Base-by-base conservation (phyloP, 257 asterid species). In the Nyctanthes arbortristis region DNA sequence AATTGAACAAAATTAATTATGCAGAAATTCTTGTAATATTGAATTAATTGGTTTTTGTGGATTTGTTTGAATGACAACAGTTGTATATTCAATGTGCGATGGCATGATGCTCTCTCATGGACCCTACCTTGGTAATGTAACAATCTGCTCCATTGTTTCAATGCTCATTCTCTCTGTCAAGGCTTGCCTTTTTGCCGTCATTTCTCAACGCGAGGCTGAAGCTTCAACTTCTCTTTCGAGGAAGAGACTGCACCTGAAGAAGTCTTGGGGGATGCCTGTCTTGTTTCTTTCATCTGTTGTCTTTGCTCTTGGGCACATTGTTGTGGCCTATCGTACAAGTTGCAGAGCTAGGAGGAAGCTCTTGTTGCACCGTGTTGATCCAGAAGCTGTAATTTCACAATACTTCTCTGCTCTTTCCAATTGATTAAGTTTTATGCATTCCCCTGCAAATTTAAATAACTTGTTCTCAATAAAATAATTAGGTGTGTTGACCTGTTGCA, bases 241-340 rank as follows among this genome's bases (percentile, higher is more conserved):
- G 84, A 89, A 81, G 80, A 89, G 87, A 89, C 89, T 93, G 64
- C 99, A 93, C 73, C 77, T 93, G 72, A 93, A 91, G 83, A 93
- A 82, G 87, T 93, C 99, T 11, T 93, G 97, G 99, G 99, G 96
- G 68, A 90, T 93, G 97, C 99, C 99, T 2, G 96, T 93, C 60
- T 84, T 93, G 73, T 93, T 93, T 81, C 87, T 93, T 47, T 93
- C 97, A 5, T 91, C 98, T 16, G 96, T 87, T 69, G 99, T 85
- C 69, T 87, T 93, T 87, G 96, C 97, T 76, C 94, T 93, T 47
- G 99, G 99, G 60, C 99, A 93, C 84, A 85, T 84, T 70, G 99
- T 93, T 34, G 83, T 93, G 66, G 97, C 99, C 25, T 93, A 93
- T 69, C 85, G 94, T 61, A 87, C 96, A 30, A 89, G 96, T 75